Evolutionary conservation across 768 basidiomycete species (phyloP), one percentile per base, ranked within the genome.

Genomic region (Mycena galopus): DNA sequence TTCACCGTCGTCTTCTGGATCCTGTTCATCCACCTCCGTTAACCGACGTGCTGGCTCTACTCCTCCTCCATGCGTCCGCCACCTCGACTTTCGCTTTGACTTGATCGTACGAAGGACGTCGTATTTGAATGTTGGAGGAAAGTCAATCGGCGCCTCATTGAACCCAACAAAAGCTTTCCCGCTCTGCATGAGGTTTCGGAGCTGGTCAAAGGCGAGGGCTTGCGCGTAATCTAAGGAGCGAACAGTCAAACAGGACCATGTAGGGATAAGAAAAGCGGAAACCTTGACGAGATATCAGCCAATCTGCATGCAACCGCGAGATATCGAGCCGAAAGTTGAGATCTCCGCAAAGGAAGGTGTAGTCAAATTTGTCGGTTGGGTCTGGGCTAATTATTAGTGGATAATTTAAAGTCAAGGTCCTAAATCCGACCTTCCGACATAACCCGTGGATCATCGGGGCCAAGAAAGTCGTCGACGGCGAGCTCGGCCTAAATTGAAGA

Each of bases 111-210:
- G 88, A 65, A 90, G 81, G 9, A 97, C 93, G 75, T 97, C 93
- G 78, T 96, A 96, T 77, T 98, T 98, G 88, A 97, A 98, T 0
- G 97, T 98, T 0, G 96, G 96, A 6, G 95, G 91, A 73, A 98
- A 98, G 76, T 92, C 79, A 71, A 98, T 98, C 0, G 86, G 82
- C 0, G 88, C 95, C 80, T 98, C 97, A 10, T 83, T 77, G 77
- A 98, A 98, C 10, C 95, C 96, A 19, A 84, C 84, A 75, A 98
- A 96, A 3, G 89, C 89, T 10, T 88, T 81, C 12, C 88, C 87
- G n/a, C 86, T 84, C 51, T 86, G 83, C 92, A 98, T 96, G n/a
- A 94, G 83, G 29, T 88, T 88, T 39, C 88, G 88, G 9, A 98
- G 86, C 79, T 98, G 96, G 79, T 98, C 97, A 78, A 98, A 98